These are phyloP conservation scores for Volvariella volvacea DNA, from an alignment of 1,284 basidiomycete genomes.

Conservation along the genomic window DNA sequence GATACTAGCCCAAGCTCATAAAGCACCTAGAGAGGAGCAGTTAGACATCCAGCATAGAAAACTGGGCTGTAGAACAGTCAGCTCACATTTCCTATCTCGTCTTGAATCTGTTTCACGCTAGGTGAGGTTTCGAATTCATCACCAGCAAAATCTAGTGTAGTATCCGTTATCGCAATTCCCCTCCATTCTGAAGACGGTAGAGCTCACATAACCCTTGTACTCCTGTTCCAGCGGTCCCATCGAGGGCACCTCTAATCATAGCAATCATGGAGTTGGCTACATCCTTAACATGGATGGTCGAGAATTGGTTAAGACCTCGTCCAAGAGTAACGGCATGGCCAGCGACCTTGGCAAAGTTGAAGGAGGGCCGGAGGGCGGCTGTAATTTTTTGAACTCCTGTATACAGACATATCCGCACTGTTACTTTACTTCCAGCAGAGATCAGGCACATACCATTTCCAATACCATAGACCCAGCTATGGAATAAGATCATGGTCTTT, in stretches of 20 bases:
- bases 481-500: constrained; percentile 33
- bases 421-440: constrained; percentile 2
- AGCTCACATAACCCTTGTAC: constrained; percentile 29
- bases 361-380: constrained; percentile 24
- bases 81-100: too few species aligned
- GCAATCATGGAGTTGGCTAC: constrained; percentile 23
- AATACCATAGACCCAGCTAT: constrained; percentile 32
- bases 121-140: too few species aligned
- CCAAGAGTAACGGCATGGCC: constrained; percentile 34
- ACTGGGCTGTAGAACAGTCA: too few species aligned
- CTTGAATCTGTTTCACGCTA: too few species aligned
- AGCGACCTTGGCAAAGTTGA: constrained; percentile 21
- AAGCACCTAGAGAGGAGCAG: not conserved
- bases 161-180: too few species aligned
- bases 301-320: constrained; percentile 27
- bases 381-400: constrained; percentile 24
- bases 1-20: not conserved
- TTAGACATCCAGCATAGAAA: too few species aligned
- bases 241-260: constrained; percentile 28
- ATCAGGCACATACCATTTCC: constrained; percentile 23
- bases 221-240: constrained; percentile 32
- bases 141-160: too few species aligned
- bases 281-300: constrained; percentile 32
- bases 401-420: not conserved
- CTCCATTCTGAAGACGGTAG: too few species aligned